phyloP scores from a whole-genome alignment of 768 basidiomycete genomes.

The Leccinum olivaceopallidum region DNA sequence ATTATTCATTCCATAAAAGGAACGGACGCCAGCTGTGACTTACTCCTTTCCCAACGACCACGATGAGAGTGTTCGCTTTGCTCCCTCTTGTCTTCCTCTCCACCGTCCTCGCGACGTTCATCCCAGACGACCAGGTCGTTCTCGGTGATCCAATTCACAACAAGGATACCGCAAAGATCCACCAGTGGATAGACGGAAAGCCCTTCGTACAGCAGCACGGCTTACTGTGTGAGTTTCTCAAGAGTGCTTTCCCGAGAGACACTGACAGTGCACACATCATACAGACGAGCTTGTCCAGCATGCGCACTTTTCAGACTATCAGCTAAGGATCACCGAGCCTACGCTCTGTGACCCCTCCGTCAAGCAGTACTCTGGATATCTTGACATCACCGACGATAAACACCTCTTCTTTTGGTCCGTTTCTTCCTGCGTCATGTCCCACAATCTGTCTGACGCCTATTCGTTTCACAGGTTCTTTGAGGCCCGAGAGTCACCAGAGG shows the following conservation, averaged over 20 bases:
- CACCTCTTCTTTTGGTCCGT: constrained; percentile 87
- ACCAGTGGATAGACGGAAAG: constrained; percentile 66
- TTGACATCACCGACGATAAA: constrained; percentile 76
- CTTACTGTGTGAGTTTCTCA: constrained; percentile 60
- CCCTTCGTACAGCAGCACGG: constrained; percentile 70
- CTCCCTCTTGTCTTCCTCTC: constrained; percentile 38
- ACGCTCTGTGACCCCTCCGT: constrained; percentile 78
- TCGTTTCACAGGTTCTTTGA: constrained; percentile 77
- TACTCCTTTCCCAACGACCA: not conserved
- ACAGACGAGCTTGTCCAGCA: constrained; percentile 64
- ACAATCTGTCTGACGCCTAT: not conserved
- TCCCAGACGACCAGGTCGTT: constrained; percentile 46
- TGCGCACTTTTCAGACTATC: constrained; percentile 49
- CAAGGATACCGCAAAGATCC: constrained; percentile 47
- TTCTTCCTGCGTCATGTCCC: not conserved
- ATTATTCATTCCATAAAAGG: not conserved
- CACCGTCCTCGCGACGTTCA: constrained; percentile 38
- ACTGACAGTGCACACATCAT: constrained; percentile 1
- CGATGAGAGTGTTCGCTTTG: constrained; percentile 42
- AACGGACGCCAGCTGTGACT: not conserved
- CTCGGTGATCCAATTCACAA: constrained; percentile 27
- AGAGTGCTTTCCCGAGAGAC: not conserved
- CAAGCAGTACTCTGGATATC: constrained; percentile 75
- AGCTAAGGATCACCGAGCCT: constrained; percentile 65
- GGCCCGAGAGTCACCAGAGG: constrained; percentile 66